Percentiles rank a stretch among this genome's conserved stretches.
Evolutionary conservation across 192 early-diverging fungal genomes (phyloP).

Genomic region (Radiomyces spectabilis): DNA sequence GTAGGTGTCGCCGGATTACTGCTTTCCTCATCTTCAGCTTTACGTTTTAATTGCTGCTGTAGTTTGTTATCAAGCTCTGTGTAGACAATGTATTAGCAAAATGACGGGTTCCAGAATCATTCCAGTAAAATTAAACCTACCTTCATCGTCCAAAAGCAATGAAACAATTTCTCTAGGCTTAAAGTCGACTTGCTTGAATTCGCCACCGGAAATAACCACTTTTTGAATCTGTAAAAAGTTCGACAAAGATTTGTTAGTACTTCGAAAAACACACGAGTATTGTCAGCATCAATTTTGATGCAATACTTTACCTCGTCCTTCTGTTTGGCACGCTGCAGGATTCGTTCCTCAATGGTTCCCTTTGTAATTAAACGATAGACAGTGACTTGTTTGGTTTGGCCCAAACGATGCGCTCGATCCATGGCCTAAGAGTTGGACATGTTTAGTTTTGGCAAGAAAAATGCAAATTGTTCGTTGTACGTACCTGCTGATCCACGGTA

Average conservation of each 20-base stretch:
- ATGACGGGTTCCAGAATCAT: too few relatives aligned
- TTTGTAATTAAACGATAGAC: slow-evolving; percentile 80
- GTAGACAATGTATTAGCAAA: too few relatives aligned
- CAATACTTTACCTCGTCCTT: slow-evolving; percentile 66
- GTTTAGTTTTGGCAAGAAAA: too few relatives aligned
- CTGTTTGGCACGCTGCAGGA: slow-evolving; percentile 71
- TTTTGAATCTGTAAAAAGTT: slow-evolving; percentile 73
- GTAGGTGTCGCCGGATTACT: too few relatives aligned
- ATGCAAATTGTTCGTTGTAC: too few relatives aligned
- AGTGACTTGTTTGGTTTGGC: slow-evolving; percentile 79
- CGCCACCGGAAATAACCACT: slow-evolving; percentile 89
- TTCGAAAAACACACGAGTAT: too few relatives aligned
- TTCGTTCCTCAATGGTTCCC: slow-evolving; percentile 77
- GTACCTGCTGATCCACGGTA: slow-evolving; percentile 77
- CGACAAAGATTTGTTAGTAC: neutral
- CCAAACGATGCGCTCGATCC: slow-evolving; percentile 82
- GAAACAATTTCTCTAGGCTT: slow-evolving; percentile 88
- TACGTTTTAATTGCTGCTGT: slow-evolving; percentile 48
- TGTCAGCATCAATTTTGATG: too few relatives aligned
- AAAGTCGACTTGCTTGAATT: slow-evolving; percentile 75
- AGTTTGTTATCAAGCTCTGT: slow-evolving; percentile 45
- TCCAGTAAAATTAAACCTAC: slow-evolving; percentile 2
- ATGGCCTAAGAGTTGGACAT: slow-evolving; percentile 60
- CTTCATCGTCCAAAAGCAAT: slow-evolving; percentile 73
- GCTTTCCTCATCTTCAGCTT: slow-evolving; percentile 43